Percentiles rank a stretch among this genome's conserved stretches.
phyloP scores from a whole-genome alignment of 805 yeast species.

The Yarrowia sp. region DNA sequence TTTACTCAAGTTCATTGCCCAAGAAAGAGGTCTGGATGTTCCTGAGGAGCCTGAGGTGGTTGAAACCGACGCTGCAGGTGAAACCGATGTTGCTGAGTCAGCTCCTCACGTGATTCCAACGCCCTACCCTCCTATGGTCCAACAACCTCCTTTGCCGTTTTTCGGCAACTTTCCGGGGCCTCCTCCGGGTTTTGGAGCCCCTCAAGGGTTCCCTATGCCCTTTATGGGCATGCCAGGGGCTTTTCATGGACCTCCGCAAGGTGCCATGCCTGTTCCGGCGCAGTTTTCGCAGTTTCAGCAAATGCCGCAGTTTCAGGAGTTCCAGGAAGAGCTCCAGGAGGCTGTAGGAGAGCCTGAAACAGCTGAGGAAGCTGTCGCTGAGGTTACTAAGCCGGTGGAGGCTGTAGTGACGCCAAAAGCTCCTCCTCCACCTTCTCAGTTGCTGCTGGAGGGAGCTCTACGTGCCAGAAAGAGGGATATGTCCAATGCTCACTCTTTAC shows the following conservation, averaged over 20 bases:
- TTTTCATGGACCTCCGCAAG: slow-evolving; percentile 26
- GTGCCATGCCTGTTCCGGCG: neutral
- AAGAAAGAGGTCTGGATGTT: slow-evolving; percentile 33
- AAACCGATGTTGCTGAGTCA: slow-evolving; percentile 34
- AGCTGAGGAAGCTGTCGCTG: neutral
- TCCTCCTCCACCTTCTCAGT: slow-evolving; percentile 30
- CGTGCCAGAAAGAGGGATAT: slow-evolving; percentile 18
- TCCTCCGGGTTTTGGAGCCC: slow-evolving; percentile 1
- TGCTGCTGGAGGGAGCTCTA: neutral
- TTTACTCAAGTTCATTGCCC: slow-evolving; percentile 38
- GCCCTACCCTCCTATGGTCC: slow-evolving; percentile 16
- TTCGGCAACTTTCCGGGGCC: neutral
- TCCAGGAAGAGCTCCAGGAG: slow-evolving; percentile 18
- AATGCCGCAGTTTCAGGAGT: slow-evolving; percentile 23
- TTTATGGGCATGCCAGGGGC: neutral
- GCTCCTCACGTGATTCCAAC: neutral
- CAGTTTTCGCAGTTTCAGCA: slow-evolving; percentile 19
- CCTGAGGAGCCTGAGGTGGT: neutral
- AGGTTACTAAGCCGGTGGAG: neutral
- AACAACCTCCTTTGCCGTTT: slow-evolving; percentile 22
- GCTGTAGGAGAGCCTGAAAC: slow-evolving; percentile 1
- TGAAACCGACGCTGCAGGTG: slow-evolving; percentile 32
- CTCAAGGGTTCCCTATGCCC: slow-evolving; percentile 26
- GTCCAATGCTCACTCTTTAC: neutral
- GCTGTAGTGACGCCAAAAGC: neutral